phyloP scores from a whole-genome alignment of 441 rosid genomes.

The Populus hybrid region DNA sequence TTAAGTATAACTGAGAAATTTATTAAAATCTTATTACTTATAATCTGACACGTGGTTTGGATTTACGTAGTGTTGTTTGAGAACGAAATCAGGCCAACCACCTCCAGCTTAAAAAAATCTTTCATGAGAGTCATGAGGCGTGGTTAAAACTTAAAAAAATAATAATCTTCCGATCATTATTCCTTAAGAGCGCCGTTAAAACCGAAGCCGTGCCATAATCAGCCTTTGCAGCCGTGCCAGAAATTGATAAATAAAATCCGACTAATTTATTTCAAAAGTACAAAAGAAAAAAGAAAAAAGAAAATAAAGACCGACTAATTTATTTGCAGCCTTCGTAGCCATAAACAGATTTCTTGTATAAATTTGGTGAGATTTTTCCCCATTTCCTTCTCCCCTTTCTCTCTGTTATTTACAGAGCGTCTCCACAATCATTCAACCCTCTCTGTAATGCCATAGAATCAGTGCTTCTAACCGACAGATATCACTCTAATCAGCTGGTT shows the following conservation, averaged over 20 bases:
- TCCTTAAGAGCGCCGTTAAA: conserved; percentile 11
- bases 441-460: conserved; percentile 24
- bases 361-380: conserved; percentile 4
- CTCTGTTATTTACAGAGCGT: neutral
- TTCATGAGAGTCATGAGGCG: neutral
- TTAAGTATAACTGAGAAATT: too few relatives aligned
- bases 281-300: neutral
- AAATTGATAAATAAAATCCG: neutral
- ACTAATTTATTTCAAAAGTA: conserved; percentile 1
- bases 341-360: neutral
- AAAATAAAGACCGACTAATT: too few relatives aligned
- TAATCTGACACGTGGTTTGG: too few relatives aligned
- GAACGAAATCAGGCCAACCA: too few relatives aligned
- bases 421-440: conserved; percentile 11
- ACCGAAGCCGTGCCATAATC: conserved; percentile 10
- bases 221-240: conserved; percentile 17
- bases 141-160: neutral
- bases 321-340: too few relatives aligned
- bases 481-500: neutral
- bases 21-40: too few relatives aligned
- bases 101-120: too few relatives aligned
- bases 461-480: neutral
- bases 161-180: neutral
- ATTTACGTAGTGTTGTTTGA: too few relatives aligned
- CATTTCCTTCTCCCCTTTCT: neutral